Evolutionary conservation across 2,329 filamentous ascomycete species (phyloP), one percentile per base, ranked within the genome.

Genomic region (Periconia digitata): DNA sequence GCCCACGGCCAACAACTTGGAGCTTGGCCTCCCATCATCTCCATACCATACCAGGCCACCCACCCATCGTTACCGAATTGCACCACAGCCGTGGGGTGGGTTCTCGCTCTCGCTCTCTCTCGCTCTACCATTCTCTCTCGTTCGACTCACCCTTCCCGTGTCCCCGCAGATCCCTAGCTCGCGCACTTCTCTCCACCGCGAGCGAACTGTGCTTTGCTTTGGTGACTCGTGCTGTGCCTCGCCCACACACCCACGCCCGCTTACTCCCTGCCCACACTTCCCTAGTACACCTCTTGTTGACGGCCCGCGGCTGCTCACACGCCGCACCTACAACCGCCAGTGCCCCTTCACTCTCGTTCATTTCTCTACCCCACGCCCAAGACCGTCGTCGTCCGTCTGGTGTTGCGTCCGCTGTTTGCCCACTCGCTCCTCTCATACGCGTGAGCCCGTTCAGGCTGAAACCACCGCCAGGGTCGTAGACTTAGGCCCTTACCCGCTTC

Each of bases 401-500:
- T 27, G 39, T 45, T 35, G 27, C 38, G 44, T 42, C 45, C 29
- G 20, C 50, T 44, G 41, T 43, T 37, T 46, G 34, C 53, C 49
- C 38, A 29, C 20, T 40, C 50, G 43, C 36, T 40, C 40, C 7
- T 27, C 50, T 36, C 34, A 37, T 38, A 44, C 37, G 51, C 53
- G 49, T 44, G 50, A 49, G 34, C 44, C 46, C 43, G 43, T 51
- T 55, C 58, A 54, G 56, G 44, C 59, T 64, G 60, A 63, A 62
- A 64, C 60, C 56, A 18, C 49, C 40, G 48, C 29, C 44, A 36
- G 23, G 54, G 44, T 45, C 44, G 32, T 53, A 57, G 34, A 47
- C 49, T 47, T 59, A 51, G 53, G 41, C 60, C 48, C 52, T 51
- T 34, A 47, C 20, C 48, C 49, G 43, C 46, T 40, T 52, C 38